Percentiles rank a stretch among this genome's conserved stretches.
Conservation (phyloP, 768 basidiomycete species). For the Leccinum subgranulosum region DNA sequence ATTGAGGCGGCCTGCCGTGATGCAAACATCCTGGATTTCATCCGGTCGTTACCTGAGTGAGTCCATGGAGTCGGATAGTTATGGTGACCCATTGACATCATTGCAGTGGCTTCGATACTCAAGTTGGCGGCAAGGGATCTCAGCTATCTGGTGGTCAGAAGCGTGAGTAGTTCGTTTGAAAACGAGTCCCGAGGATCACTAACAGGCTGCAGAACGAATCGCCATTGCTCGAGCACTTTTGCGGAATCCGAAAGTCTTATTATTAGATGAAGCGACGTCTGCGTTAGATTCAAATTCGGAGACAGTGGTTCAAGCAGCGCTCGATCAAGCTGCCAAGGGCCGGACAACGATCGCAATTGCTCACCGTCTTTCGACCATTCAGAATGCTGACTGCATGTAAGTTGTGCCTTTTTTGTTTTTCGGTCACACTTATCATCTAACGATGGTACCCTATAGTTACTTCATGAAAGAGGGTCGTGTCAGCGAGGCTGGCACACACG, state of each 20-base stretch:
- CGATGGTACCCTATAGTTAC: slow-evolving; percentile 47
- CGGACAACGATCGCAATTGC: slow-evolving; percentile 95
- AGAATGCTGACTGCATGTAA: slow-evolving; percentile 87
- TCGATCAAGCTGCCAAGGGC: slow-evolving; percentile 90
- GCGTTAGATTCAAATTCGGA: slow-evolving; percentile 90
- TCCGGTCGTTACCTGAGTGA: slow-evolving; percentile 75
- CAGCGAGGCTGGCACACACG: slow-evolving; percentile 85
- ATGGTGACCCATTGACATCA: slow-evolving; percentile 4
- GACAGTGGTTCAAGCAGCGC: slow-evolving; percentile 90
- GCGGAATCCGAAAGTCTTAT: slow-evolving; percentile 83
- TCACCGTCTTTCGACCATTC: slow-evolving; percentile 89
- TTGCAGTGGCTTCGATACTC: slow-evolving; percentile 80
- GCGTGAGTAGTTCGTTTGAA: slow-evolving; percentile 41
- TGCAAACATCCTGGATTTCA: slow-evolving; percentile 92
- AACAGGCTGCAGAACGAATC: slow-evolving; percentile 45
- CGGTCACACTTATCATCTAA: not conserved
- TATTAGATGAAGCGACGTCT: slow-evolving; percentile 88
- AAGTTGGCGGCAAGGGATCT: slow-evolving; percentile 88
- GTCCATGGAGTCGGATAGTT: slow-evolving; percentile 23
- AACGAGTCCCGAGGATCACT: not conserved
- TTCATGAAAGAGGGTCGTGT: slow-evolving; percentile 87
- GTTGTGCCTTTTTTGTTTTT: slow-evolving; percentile 20
- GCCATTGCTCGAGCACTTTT: slow-evolving; percentile 93
- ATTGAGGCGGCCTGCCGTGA: slow-evolving; percentile 83
- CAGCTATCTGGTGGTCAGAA: slow-evolving; percentile 89